Conservation (phyloP, 2,329 filamentous ascomycete species). For the Monascus ruber region DNA sequence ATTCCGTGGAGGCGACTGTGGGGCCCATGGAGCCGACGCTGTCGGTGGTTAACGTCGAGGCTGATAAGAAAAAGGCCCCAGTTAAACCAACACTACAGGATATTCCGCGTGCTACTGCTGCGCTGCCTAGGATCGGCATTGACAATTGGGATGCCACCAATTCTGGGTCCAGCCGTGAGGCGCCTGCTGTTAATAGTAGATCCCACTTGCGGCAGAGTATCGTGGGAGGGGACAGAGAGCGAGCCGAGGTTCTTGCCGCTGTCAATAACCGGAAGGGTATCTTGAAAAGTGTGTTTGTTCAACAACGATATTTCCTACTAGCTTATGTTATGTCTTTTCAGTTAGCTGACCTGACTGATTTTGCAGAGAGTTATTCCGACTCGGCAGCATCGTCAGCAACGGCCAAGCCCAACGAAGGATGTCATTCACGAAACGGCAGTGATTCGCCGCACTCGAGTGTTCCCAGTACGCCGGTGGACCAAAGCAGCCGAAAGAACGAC, state of each 20-base stretch:
- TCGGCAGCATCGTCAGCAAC: conserved; percentile 60
- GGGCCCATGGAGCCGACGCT: conserved; percentile 71
- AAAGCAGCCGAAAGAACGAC: conserved; percentile 50
- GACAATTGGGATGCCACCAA: conserved; percentile 60
- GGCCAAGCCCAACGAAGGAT: conserved; percentile 48
- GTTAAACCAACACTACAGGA: conserved; percentile 55
- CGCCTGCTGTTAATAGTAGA: conserved; percentile 29
- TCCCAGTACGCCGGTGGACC: conserved; percentile 79
- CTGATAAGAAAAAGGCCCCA: conserved; percentile 74
- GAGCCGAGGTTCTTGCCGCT: conserved; percentile 80
- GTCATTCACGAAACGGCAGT: conserved; percentile 50
- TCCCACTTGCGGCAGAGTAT: conserved; percentile 67
- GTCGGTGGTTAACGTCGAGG: conserved; percentile 92
- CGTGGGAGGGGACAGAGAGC: conserved; percentile 76
- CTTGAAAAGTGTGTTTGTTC: conserved; percentile 60
- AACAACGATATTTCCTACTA: not conserved
- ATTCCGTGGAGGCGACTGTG: conserved; percentile 52
- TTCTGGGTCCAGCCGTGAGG: conserved; percentile 20
- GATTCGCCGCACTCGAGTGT: conserved; percentile 78
- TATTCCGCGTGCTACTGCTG: conserved; percentile 59
- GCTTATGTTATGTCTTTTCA: not conserved
- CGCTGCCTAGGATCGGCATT: conserved; percentile 72
- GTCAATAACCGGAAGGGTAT: conserved; percentile 75
- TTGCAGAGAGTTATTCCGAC: conserved; percentile 38
- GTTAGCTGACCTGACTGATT: conserved; percentile 1